These are phyloP conservation scores for Venturia nashicola DNA, from an alignment of 2,329 filamentous ascomycete genomes.

Conservation along the genomic window DNA sequence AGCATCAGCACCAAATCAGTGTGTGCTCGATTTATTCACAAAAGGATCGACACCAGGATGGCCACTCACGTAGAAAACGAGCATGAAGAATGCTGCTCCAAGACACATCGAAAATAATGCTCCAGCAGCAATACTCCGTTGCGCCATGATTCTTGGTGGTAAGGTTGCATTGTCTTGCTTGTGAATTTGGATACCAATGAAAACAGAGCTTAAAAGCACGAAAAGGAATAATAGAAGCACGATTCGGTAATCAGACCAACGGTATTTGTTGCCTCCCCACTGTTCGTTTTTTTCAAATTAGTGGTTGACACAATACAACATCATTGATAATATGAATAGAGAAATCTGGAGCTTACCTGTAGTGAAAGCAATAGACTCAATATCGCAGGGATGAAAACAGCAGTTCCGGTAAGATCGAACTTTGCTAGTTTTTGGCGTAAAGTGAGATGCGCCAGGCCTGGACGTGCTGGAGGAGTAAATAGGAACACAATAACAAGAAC, in stretches of 20 bases:
- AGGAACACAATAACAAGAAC: slow-evolving; percentile 12
- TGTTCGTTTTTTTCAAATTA: slow-evolving; percentile 8
- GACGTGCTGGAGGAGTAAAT: not conserved
- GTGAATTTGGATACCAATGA: slow-evolving; percentile 18
- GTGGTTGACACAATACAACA: too few relatives aligned
- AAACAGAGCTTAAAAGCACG: slow-evolving; percentile 29
- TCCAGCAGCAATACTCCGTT: not conserved
- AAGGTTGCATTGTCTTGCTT: slow-evolving; percentile 5
- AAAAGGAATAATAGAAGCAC: slow-evolving; percentile 32
- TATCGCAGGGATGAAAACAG: slow-evolving; percentile 21
- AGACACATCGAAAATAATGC: slow-evolving; percentile 1
- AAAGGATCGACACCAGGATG: slow-evolving; percentile 15
- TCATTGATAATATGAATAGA: too few relatives aligned
- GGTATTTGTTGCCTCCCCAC: slow-evolving; percentile 22
- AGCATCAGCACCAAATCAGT: slow-evolving; percentile 26
- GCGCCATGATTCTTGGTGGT: not conserved
- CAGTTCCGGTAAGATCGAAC: slow-evolving; percentile 14
- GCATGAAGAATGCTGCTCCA: slow-evolving; percentile 5
- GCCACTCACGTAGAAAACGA: slow-evolving; percentile 4
- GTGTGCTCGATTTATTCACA: slow-evolving; percentile 19
- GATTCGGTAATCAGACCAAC: slow-evolving; percentile 31
- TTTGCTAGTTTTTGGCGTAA: not conserved
- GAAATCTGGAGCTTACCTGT: not conserved
- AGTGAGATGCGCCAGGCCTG: not conserved
- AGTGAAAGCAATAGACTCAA: slow-evolving; percentile 22